Conservation (phyloP, 2,329 filamentous ascomycete genomes). For the Ophiocordyceps camponoti-leonardi region DNA sequence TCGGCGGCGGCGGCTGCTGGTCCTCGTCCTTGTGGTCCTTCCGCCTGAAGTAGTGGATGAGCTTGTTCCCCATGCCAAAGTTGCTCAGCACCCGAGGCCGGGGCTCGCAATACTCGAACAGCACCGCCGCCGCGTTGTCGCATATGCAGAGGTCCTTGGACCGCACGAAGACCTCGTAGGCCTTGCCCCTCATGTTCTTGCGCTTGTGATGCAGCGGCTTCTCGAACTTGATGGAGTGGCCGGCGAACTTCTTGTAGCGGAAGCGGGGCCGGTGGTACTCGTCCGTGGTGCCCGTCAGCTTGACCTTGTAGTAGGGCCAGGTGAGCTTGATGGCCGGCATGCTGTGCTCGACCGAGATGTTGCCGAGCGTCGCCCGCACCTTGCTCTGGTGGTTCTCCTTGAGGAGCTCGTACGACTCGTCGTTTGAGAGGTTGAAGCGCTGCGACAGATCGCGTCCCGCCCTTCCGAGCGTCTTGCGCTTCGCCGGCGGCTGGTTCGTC, state of each 20-base stretch:
- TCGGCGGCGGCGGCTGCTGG: constrained; percentile 55
- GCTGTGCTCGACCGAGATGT: constrained; percentile 86
- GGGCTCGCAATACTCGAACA: constrained; percentile 94
- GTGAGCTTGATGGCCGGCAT: constrained; percentile 80
- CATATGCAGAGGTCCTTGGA: constrained; percentile 72
- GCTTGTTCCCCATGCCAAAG: constrained; percentile 89
- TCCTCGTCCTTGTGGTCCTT: constrained; percentile 57
- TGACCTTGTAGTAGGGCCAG: constrained; percentile 92
- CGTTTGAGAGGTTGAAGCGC: constrained; percentile 92
- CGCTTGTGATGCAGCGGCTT: constrained; percentile 60
- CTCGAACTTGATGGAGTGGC: constrained; percentile 53
- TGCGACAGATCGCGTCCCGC: constrained; percentile 56
- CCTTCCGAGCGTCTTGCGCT: constrained; percentile 50
- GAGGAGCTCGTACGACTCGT: constrained; percentile 84
- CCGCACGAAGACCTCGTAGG: constrained; percentile 60
- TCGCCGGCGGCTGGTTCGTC: constrained; percentile 43
- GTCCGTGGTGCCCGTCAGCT: constrained; percentile 54
- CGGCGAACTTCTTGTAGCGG: constrained; percentile 49
- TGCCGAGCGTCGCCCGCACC: constrained; percentile 79
- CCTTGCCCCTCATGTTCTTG: constrained; percentile 67
- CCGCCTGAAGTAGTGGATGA: constrained; percentile 94
- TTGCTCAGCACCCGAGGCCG: constrained; percentile 83
- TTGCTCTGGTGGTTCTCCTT: constrained; percentile 97
- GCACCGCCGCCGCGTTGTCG: constrained; percentile 74
- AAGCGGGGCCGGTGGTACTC: constrained; percentile 74